Base-by-base conservation (phyloP, 192 early-diverging fungal genomes). In the Podila epigama region DNA sequence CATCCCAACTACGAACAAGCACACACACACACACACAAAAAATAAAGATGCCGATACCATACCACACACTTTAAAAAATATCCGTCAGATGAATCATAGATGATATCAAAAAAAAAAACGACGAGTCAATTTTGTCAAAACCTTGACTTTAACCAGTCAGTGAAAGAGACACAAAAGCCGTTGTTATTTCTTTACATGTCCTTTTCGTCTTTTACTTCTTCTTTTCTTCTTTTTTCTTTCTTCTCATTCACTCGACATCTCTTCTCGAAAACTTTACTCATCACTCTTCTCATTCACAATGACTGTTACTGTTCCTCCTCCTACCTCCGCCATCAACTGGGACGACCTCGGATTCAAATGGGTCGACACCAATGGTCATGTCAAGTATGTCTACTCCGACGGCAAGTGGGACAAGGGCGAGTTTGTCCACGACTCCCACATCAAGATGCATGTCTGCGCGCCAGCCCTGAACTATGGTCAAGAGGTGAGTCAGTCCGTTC, bases 391-490 rank as follows among this genome's bases (percentile, higher is more conserved):
- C 18, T 90, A 85, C 87, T 81, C 69, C 34, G 78, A 86, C 36
- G 85, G 83, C 10, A 57, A 84, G 48, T 93, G 91, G 91, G 84
- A 89, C 68, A 32, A 81, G 3, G 90, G 89, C 42, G 79, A 78
- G 18, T 80, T 89, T 25, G 81, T 85, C n/a, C 79, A 61, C 4
- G 79, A 88, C 57, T 80, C 85, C 5, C 75, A 81, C 58, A 65
- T 92, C 52, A 86, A 82, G 22, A 81, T 92, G 72, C 88, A 91
- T 67, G 79, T 92, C 68, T 87, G 85, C 36, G 83, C 89, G 9
- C 87, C 91, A 31, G 88, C 78, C 32, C 65, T 91, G 20, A 87
- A 93, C 75, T 93, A 93, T 71, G 92, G 92, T 28, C 92, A 93
- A 63, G 82, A 87, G 73, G 87, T 88, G 82, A 68, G 37, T n/a